Conservation (phyloP, 2,329 filamentous ascomycete species). For the Verruconis gallopava region DNA sequence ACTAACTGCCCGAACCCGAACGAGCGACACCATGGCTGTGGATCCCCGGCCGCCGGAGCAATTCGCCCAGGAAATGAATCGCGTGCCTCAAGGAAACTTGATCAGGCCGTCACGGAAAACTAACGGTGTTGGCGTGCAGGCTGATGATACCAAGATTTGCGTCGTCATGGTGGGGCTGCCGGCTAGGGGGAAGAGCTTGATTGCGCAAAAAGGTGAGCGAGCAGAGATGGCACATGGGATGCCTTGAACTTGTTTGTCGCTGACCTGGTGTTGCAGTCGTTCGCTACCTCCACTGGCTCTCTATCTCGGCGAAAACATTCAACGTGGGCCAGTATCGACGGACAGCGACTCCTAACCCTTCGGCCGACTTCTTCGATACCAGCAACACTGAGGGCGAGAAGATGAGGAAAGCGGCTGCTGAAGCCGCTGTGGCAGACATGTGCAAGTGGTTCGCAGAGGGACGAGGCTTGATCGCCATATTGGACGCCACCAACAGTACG, state of each 20-base stretch:
- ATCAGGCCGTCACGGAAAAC: conserved; percentile 27
- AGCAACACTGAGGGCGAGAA: conserved; percentile 83
- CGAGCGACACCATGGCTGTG: neutral
- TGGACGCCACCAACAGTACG: conserved; percentile 95
- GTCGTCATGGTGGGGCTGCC: conserved; percentile 98
- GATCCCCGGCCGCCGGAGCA: neutral
- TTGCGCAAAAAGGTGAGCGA: conserved; percentile 81
- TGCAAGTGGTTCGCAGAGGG: conserved; percentile 71
- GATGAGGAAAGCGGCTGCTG: conserved; percentile 73
- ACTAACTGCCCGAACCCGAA: no score
- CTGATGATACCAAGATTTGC: conserved; percentile 91
- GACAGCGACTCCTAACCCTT: conserved; percentile 75
- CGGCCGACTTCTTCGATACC: conserved; percentile 90
- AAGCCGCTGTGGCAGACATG: conserved; percentile 90
- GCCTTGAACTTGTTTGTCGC: neutral
- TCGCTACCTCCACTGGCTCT: conserved; percentile 92
- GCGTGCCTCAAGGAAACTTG: conserved; percentile 6
- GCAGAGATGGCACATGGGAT: no score
- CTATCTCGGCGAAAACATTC: conserved; percentile 86
- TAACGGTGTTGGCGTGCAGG: conserved; percentile 64
- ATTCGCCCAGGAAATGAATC: conserved; percentile 3
- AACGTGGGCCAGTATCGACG: conserved; percentile 96
- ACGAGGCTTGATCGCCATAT: conserved; percentile 75
- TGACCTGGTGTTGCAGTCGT: conserved; percentile 21
- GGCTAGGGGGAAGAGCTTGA: conserved; percentile 90